phyloP scores from a whole-genome alignment of 2,329 filamentous ascomycete genomes.

The Achaetomium macrosporum region DNA sequence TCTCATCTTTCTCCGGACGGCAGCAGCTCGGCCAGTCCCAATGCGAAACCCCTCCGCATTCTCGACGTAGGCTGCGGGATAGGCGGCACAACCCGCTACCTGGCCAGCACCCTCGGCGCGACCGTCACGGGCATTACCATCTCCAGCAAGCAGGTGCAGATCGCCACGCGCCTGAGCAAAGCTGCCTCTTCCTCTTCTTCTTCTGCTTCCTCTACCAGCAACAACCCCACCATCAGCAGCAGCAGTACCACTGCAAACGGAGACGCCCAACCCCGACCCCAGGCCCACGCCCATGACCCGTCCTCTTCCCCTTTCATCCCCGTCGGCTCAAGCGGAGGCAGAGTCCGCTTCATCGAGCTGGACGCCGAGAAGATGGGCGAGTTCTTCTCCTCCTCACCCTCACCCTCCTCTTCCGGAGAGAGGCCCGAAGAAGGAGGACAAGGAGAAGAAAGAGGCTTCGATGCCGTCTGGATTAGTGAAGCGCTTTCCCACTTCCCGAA shows the following conservation, averaged over 20 bases:
- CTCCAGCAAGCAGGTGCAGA: slow-evolving; percentile 52
- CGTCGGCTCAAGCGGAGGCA: slow-evolving; percentile 36
- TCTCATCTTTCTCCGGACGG: slow-evolving; percentile 31
- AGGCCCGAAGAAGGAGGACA: not conserved
- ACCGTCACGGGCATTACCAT: slow-evolving; percentile 56
- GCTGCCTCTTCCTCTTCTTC: slow-evolving; percentile 4
- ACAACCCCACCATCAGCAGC: not conserved
- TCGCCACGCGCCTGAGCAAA: slow-evolving; percentile 47
- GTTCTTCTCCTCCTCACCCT: slow-evolving; percentile 34
- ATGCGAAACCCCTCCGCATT: slow-evolving; percentile 29
- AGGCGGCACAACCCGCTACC: slow-evolving; percentile 52
- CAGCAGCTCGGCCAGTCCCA: not conserved
- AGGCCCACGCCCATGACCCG: too few species aligned
- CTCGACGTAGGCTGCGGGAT: slow-evolving; percentile 58
- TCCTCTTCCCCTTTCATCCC: slow-evolving; percentile 28
- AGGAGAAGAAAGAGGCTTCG: slow-evolving; percentile 33
- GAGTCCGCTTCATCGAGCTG: slow-evolving; percentile 50
- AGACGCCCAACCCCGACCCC: slow-evolving; percentile 15
- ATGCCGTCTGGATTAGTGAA: slow-evolving; percentile 57
- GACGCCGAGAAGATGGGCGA: slow-evolving; percentile 57
- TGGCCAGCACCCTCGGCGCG: slow-evolving; percentile 47
- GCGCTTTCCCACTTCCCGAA: slow-evolving; percentile 55
- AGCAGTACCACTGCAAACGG: not conserved
- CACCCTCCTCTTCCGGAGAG: slow-evolving; percentile 17
- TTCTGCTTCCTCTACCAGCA: not conserved